Evolutionary conservation across 2,329 filamentous ascomycete genomes (phyloP).

Genomic region (Capronia americana): DNA sequence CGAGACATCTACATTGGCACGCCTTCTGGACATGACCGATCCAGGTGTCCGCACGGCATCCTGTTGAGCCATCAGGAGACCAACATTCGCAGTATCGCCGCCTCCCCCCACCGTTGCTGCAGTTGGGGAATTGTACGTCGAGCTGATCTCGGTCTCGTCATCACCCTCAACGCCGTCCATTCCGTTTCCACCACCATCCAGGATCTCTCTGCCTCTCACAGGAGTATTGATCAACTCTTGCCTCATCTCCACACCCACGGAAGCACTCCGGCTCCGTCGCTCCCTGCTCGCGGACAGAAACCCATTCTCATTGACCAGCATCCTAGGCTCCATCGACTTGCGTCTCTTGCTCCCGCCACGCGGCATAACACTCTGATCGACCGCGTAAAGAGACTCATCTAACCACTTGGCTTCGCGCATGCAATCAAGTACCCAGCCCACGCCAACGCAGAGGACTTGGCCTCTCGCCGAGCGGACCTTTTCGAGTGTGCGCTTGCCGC

Average conservation of each 20-base stretch:
- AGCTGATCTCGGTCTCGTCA: slow-evolving; percentile 30
- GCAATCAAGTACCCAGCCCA: slow-evolving; percentile 86
- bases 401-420: slow-evolving; percentile 79
- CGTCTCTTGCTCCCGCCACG: slow-evolving; percentile 74
- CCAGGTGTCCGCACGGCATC: slow-evolving; percentile 2
- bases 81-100: slow-evolving; percentile 24
- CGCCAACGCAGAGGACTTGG: slow-evolving; percentile 82
- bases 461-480: slow-evolving; percentile 76
- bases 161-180: slow-evolving; percentile 7
- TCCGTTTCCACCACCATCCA: slow-evolving; percentile 2
- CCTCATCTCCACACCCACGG: slow-evolving; percentile 19
- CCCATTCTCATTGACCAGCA: slow-evolving; percentile 72
- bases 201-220: slow-evolving; percentile 18
- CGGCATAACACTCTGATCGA: slow-evolving; percentile 71
- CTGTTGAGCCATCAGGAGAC: slow-evolving; percentile 20
- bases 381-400: slow-evolving; percentile 71
- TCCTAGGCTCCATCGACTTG: slow-evolving; percentile 81
- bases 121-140: slow-evolving; percentile 34
- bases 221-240: slow-evolving; percentile 34
- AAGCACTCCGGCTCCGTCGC: slow-evolving; percentile 19
- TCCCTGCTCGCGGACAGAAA: slow-evolving; percentile 55
- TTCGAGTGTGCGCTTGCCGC: slow-evolving; percentile 77
- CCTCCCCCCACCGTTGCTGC: slow-evolving; percentile 31
- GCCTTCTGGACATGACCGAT: not conserved
- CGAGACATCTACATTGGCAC: not conserved